Evolutionary conservation across 2,329 filamentous ascomycete genomes (phyloP), one percentile per base, ranked within the genome.

Genomic region (Sporothrix protearum): DNA sequence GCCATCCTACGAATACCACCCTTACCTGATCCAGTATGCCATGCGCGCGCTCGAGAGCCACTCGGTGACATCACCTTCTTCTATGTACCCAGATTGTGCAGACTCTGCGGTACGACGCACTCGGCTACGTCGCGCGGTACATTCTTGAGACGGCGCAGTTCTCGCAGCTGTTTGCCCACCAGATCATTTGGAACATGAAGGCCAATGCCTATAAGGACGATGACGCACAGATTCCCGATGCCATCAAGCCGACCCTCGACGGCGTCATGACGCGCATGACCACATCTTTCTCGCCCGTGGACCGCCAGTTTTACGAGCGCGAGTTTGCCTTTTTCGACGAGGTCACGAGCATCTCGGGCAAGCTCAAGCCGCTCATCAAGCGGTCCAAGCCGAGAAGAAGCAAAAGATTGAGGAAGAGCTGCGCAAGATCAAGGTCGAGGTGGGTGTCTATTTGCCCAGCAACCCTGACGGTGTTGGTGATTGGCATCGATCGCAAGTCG

Each of bases 151-250:
- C 96, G 0, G 96, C 94, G 0, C 95, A 96, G 77, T 94, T 97
- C 78, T 98, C 96, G n/a, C 96, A 98, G 80, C 83, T 98, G 9
- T 99, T 99, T 80, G 95, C 96, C 2, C 96, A 99, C 80, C 96
- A 99, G 78, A 98, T 99, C 76, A 99, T 99, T 78, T 99, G 96
- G 96, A 99, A 99, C 80, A 99, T 99, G 91, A 99, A 98, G 80
- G 96, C 96, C 42, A 99, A 99, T 80, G 92, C 94, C 0, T 99
- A 92, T 85, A 99, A 97, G 80, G 96, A 99, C 75, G 95, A 99
- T 77, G 93, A 97, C 76, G 94, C 91, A 16, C 89, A 91, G 76
- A 88, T 97, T 74, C 94, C 96, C 25, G 96, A 99, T 80, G 88
- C 89, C 3, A 92, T 97, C 78, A 99, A 99, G 79, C 95, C 96